Conservation (phyloP, 257 asterid species). For the Petrea volubilis region DNA sequence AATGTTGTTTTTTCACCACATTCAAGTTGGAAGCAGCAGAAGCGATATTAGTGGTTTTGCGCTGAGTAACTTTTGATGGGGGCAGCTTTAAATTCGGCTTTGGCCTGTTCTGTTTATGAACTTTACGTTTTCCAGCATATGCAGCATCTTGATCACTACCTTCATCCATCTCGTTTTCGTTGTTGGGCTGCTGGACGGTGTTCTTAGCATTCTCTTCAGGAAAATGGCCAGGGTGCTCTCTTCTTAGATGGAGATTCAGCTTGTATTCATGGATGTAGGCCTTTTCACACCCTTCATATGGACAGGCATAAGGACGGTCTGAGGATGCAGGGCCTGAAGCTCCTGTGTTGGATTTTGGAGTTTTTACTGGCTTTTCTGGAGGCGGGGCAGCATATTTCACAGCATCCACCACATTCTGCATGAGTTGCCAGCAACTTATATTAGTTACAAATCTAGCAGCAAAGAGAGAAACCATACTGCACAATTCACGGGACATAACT, state of each 20-base stretch:
- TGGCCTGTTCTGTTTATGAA: constrained; percentile 64
- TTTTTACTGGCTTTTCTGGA: constrained; percentile 65
- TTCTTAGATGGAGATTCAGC: constrained; percentile 86
- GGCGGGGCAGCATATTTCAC: constrained; percentile 57
- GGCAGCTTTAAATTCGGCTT: constrained; percentile 82
- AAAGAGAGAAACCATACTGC: too few species aligned
- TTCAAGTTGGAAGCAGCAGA: constrained; percentile 54
- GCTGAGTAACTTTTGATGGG: constrained; percentile 66
- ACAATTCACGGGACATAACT: too few species aligned
- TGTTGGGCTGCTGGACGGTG: constrained; percentile 38
- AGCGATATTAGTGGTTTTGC: constrained; percentile 48
- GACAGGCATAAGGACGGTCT: constrained; percentile 91
- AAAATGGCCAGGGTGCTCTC: constrained; percentile 95
- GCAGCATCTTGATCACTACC: constrained; percentile 78
- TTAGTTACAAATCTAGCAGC: background rate
- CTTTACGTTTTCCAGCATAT: constrained; percentile 60
- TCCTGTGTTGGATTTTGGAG: constrained; percentile 58
- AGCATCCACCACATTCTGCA: constrained; percentile 52
- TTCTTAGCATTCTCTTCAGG: constrained; percentile 72
- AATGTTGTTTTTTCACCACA: constrained; percentile 49
- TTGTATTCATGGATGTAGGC: constrained; percentile 99
- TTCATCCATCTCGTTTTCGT: constrained; percentile 73
- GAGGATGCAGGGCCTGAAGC: constrained; percentile 64
- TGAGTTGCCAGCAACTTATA: background rate
- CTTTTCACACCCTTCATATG: constrained; percentile 93